A percentile compares a stretch with the other conserved stretches of the same genome.
These are phyloP conservation scores for Epichloe scottii DNA, from an alignment of 2,329 filamentous ascomycete genomes.

Conservation along the genomic window DNA sequence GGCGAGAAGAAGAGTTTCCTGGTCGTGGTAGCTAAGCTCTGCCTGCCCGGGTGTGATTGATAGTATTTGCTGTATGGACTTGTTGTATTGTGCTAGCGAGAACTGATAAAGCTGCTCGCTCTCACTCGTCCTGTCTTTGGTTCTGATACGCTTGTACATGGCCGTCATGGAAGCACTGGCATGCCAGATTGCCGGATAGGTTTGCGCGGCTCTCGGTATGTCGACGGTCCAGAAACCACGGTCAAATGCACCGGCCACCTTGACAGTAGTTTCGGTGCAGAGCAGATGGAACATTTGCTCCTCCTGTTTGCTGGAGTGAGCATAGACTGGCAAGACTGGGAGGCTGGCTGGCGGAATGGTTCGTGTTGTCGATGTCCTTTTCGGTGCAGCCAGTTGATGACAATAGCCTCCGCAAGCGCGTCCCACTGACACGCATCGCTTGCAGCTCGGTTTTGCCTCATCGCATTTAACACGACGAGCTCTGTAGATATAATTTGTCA, in stretches of 20 bases:
- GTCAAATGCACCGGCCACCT: slow-evolving; percentile 5
- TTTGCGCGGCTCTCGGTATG: slow-evolving; percentile 3
- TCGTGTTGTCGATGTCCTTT: background rate
- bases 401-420: slow-evolving; percentile 1
- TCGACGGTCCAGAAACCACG: slow-evolving; percentile 6
- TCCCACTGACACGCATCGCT: slow-evolving; percentile 1
- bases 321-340: background rate
- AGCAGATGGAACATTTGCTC: slow-evolving; percentile 8
- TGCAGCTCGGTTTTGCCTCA: slow-evolving; percentile 3
- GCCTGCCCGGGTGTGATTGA: background rate
- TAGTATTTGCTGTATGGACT: slow-evolving; percentile 6
- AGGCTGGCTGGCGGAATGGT: background rate
- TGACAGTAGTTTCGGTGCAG: slow-evolving; percentile 3
- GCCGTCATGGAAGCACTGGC: slow-evolving; percentile 2
- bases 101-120: slow-evolving; percentile 10
- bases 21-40: slow-evolving; percentile 1
- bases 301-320: slow-evolving; percentile 2
- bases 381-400: background rate
- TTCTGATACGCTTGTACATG: slow-evolving; percentile 12
- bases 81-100: slow-evolving; percentile 8
- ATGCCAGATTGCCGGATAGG: slow-evolving; percentile 6
- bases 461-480: slow-evolving; percentile 4
- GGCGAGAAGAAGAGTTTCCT: slow-evolving; percentile 9
- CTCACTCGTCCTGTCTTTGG: slow-evolving; percentile 11
- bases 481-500: background rate